Evolutionary conservation across 805 yeast species (phyloP).

Genomic region (Ogataea sp.): DNA sequence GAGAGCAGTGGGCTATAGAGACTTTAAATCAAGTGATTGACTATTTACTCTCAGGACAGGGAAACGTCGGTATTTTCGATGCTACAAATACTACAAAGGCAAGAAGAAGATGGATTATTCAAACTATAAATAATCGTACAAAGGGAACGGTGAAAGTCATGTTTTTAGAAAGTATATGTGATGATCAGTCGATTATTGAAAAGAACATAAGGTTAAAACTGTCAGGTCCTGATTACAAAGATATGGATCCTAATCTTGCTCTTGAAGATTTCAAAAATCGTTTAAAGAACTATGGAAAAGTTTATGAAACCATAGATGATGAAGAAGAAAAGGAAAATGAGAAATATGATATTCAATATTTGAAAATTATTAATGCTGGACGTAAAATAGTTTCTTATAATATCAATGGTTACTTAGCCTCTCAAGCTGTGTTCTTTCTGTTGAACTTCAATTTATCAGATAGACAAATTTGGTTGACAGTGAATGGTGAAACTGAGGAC

Average conservation of each 20-base stretch:
- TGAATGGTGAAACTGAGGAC: conserved; percentile 25
- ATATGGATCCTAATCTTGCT: conserved; percentile 78
- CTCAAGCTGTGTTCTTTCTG: conserved; percentile 48
- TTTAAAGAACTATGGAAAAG: conserved; percentile 74
- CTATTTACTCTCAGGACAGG: conserved; percentile 31
- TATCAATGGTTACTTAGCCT: conserved; percentile 48
- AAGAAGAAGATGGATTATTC: conserved; percentile 32
- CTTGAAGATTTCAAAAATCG: conserved; percentile 76
- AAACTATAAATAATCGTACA: conserved; percentile 26
- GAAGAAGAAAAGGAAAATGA: conserved; percentile 32
- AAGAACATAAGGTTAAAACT: conserved; percentile 78
- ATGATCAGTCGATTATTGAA: conserved; percentile 71
- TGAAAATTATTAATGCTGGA: conserved; percentile 58
- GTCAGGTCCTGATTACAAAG: conserved; percentile 86
- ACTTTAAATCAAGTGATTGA: conserved; percentile 39
- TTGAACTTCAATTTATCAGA: conserved; percentile 31
- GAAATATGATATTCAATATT: conserved; percentile 43
- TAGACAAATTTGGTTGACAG: conserved; percentile 28
- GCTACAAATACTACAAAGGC: conserved; percentile 44
- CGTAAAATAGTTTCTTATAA: conserved; percentile 48
- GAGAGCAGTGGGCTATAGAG: conserved; percentile 46
- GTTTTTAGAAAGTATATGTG: conserved; percentile 72
- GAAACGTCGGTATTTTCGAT: conserved; percentile 51
- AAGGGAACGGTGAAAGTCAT: conserved; percentile 28
- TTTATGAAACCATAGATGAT: conserved; percentile 86